Evolutionary conservation across 352 stramenopile species (phyloP).

Genomic region (Phytopythium mirpurense): DNA sequence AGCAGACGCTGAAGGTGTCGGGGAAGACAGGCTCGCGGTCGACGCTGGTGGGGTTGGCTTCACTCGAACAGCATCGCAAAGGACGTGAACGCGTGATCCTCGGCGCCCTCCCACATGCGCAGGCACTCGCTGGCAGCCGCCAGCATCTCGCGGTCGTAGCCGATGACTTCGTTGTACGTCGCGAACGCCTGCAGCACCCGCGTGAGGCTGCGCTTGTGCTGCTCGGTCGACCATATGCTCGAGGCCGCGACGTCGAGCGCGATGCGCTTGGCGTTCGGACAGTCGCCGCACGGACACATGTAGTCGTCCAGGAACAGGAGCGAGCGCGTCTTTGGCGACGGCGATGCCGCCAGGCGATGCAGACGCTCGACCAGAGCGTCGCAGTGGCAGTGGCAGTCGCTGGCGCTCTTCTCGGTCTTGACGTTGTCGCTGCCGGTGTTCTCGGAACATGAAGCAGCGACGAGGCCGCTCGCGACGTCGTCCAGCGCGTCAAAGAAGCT

Average conservation of each 20-base stretch:
- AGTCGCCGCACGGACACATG: conserved; percentile 57
- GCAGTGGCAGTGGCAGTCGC: conserved; percentile 25
- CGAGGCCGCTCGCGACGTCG: background rate
- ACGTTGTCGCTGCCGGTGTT: conserved; percentile 5
- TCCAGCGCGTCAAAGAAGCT: conserved; percentile 17
- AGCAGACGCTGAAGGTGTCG: background rate
- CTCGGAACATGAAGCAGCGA: background rate
- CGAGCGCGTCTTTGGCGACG: conserved; percentile 10
- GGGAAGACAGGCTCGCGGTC: no score
- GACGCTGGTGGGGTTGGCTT: background rate
- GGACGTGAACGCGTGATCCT: conserved; percentile 56
- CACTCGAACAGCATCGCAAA: conserved; percentile 50
- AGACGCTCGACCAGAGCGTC: conserved; percentile 28
- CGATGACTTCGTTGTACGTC: conserved; percentile 63
- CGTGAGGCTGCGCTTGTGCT: conserved; percentile 30
- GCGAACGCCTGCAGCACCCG: conserved; percentile 64
- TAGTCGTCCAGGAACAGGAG: conserved; percentile 50
- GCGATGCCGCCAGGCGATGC: conserved; percentile 12
- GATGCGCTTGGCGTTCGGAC: conserved; percentile 51
- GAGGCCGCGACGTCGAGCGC: conserved; percentile 31
- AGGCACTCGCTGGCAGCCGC: conserved; percentile 45
- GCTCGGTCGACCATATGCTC: conserved; percentile 18
- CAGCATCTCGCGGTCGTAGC: conserved; percentile 55
- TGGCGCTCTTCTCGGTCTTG: conserved; percentile 9
- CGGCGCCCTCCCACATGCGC: conserved; percentile 46